Percentiles rank a stretch among this genome's conserved stretches.
These are phyloP conservation scores for Cryoendolithus antarcticus DNA, from an alignment of 2,329 filamentous ascomycete species.

Conservation along the genomic window DNA sequence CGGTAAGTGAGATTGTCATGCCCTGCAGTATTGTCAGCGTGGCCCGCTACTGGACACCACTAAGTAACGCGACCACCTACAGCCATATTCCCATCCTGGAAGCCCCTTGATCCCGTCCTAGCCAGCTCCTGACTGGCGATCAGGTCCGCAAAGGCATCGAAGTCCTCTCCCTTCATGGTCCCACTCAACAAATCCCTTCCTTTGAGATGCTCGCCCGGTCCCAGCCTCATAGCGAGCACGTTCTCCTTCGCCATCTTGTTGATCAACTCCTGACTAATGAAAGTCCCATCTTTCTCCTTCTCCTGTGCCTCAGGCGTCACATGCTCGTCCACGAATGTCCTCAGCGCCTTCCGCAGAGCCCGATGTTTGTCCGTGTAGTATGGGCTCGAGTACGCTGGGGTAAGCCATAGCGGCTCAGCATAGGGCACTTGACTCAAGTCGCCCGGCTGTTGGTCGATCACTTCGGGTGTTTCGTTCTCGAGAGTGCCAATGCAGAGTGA, in stretches of 20 bases:
- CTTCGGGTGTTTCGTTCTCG: conserved; percentile 60
- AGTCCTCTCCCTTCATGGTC: conserved; percentile 63
- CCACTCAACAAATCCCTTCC: conserved; percentile 57
- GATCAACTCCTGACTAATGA: conserved; percentile 59
- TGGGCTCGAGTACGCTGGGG: conserved; percentile 61
- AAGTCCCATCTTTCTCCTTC: conserved; percentile 61
- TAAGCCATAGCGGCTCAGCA: conserved; percentile 73
- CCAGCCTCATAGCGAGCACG: conserved; percentile 69
- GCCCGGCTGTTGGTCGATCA: conserved; percentile 56
- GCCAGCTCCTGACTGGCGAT: conserved; percentile 62
- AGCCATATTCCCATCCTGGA: too few relatives aligned
- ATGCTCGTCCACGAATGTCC: conserved; percentile 60
- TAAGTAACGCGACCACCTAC: too few relatives aligned
- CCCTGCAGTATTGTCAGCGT: conserved; percentile 80
- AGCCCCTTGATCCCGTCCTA: conserved; percentile 64
- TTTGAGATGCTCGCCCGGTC: conserved; percentile 70
- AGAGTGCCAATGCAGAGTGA: conserved; percentile 64
- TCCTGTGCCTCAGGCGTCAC: conserved; percentile 63
- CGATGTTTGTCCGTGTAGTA: conserved; percentile 70
- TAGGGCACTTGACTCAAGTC: conserved; percentile 70
- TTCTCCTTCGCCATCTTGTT: conserved; percentile 64
- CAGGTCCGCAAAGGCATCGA: conserved; percentile 79
- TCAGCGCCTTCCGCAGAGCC: conserved; percentile 53
- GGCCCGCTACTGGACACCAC: too few relatives aligned
- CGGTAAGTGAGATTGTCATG: conserved; percentile 71